Evolutionary conservation across 2,329 filamentous ascomycete species (phyloP).

Genomic region (Penicillium brasilianum): DNA sequence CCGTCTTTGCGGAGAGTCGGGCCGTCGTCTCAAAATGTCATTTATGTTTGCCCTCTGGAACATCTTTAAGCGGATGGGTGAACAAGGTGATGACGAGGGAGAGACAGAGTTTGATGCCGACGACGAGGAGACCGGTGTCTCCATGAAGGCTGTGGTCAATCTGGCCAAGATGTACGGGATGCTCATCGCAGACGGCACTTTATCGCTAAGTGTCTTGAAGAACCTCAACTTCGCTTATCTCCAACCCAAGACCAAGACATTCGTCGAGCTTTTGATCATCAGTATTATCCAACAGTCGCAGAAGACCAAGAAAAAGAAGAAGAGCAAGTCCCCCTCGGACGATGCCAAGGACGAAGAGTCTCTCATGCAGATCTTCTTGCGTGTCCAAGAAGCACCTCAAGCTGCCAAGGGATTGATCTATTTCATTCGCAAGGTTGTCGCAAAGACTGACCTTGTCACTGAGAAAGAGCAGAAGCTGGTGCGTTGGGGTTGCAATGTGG

Average conservation of each 20-base stretch:
- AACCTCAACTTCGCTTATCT: conserved; percentile 77
- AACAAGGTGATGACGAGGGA: conserved; percentile 67
- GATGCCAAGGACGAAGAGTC: conserved; percentile 58
- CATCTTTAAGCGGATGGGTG: conserved; percentile 83
- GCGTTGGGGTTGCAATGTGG: conserved; percentile 50
- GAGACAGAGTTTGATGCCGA: conserved; percentile 60
- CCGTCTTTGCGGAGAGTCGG: conserved; percentile 69
- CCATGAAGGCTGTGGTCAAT: conserved; percentile 67
- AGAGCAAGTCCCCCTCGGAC: conserved; percentile 25
- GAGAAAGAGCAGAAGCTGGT: conserved; percentile 59
- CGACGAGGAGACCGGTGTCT: conserved; percentile 58
- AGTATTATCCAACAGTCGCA: conserved; percentile 73
- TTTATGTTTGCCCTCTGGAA: conserved; percentile 90
- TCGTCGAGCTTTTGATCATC: conserved; percentile 81
- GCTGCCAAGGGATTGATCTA: conserved; percentile 77
- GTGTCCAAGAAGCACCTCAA: conserved; percentile 66
- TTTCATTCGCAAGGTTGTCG: conserved; percentile 77
- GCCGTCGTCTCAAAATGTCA: conserved; percentile 76
- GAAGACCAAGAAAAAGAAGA: conserved; percentile 41
- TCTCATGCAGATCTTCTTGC: conserved; percentile 70
- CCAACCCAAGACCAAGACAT: conserved; percentile 74
- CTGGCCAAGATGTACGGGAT: conserved; percentile 69
- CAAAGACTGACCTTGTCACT: conserved; percentile 64
- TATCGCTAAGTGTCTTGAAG: conserved; percentile 64
- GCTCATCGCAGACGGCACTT: conserved; percentile 63